Percentiles rank a stretch among this genome's conserved stretches.
These are phyloP conservation scores for Xylaria sp. DNA, from an alignment of 495 filamentous ascomycete genomes.

Conservation along the genomic window DNA sequence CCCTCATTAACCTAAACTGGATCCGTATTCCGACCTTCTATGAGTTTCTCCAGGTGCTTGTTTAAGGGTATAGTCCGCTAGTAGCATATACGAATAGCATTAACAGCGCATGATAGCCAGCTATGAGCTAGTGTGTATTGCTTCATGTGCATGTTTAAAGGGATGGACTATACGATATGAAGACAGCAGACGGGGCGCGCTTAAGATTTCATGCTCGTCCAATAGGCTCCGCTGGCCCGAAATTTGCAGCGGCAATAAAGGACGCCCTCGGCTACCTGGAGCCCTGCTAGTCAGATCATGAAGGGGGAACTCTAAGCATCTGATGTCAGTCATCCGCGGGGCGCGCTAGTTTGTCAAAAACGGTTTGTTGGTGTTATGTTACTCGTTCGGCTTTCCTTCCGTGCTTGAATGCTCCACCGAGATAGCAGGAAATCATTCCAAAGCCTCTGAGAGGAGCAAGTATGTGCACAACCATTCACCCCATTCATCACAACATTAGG, in stretches of 20 bases:
- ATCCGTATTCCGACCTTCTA: background rate
- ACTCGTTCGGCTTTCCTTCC: slow-evolving; percentile 2
- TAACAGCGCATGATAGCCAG: background rate
- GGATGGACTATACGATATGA: slow-evolving; percentile 7
- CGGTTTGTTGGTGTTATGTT: slow-evolving; percentile 10
- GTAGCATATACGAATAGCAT: slow-evolving; percentile 5
- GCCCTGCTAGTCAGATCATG: slow-evolving; percentile 20
- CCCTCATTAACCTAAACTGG: background rate
- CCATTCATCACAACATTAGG: background rate
- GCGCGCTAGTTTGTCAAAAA: background rate
- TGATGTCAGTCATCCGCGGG: background rate
- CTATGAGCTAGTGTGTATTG: background rate
- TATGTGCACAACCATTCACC: background rate
- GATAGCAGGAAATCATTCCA: background rate
- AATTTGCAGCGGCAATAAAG: background rate
- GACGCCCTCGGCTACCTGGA: slow-evolving; percentile 2
- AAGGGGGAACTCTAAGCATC: background rate
- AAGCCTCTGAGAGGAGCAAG: background rate
- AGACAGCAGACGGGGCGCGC: background rate
- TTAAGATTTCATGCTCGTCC: background rate
- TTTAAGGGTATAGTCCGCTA: background rate
- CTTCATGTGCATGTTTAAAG: background rate
- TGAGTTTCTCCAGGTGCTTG: background rate
- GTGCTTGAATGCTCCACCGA: background rate
- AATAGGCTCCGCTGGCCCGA: slow-evolving; percentile 18